Percentiles rank a stretch among this genome's conserved stretches.
Evolutionary conservation across 2,329 filamentous ascomycete genomes (phyloP).

Genomic region (Mariannaea elegans): DNA sequence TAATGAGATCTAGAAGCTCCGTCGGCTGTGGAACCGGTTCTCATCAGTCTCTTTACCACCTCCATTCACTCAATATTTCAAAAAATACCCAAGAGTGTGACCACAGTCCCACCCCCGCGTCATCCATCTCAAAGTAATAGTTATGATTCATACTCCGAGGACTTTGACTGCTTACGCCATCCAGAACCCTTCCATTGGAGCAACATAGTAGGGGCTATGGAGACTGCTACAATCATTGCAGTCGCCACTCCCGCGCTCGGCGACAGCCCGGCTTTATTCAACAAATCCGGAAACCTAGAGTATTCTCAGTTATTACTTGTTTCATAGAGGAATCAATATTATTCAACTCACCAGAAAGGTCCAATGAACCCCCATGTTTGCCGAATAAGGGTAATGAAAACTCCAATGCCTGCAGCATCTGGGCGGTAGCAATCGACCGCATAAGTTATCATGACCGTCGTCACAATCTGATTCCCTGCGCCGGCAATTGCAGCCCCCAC

Average conservation of each 20-base stretch:
- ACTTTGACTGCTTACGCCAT: slow-evolving; percentile 11
- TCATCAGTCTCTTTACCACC: too few relatives aligned
- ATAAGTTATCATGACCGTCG: slow-evolving; percentile 68
- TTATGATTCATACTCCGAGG: neutral
- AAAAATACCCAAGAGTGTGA: too few relatives aligned
- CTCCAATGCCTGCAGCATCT: slow-evolving; percentile 62
- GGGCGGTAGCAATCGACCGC: slow-evolving; percentile 65
- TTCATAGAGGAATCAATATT: too few relatives aligned
- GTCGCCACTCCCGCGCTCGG: slow-evolving; percentile 13
- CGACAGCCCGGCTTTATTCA: neutral
- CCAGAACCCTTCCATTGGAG: slow-evolving; percentile 19
- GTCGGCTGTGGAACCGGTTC: too few relatives aligned
- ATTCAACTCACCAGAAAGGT: slow-evolving; percentile 33
- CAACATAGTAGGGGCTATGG: slow-evolving; percentile 17
- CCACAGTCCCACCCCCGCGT: too few relatives aligned
- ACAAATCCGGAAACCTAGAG: slow-evolving; percentile 18
- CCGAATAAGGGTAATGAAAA: slow-evolving; percentile 66
- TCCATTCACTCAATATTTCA: too few relatives aligned
- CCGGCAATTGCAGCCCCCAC: slow-evolving; percentile 61
- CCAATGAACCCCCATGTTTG: slow-evolving; percentile 63
- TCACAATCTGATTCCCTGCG: slow-evolving; percentile 68
- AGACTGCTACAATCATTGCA: slow-evolving; percentile 10
- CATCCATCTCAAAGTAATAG: too few relatives aligned
- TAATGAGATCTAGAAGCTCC: too few relatives aligned
- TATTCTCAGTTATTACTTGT: neutral